Evolutionary conservation across 2,329 filamentous ascomycete genomes (phyloP).

Genomic region (Calonectria pteridis): DNA sequence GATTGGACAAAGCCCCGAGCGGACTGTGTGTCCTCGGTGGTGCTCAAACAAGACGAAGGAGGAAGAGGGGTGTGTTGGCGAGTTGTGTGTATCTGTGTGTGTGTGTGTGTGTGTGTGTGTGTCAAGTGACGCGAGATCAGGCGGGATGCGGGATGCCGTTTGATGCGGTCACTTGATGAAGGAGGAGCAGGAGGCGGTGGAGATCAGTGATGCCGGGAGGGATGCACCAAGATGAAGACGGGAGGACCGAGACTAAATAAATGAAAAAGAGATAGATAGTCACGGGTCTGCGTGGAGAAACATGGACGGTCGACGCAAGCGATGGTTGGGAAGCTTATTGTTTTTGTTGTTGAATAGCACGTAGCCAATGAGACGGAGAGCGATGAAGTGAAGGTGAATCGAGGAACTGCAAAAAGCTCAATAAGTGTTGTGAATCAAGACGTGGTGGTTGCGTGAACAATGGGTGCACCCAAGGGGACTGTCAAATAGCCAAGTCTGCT

Average conservation of each 20-base stretch:
- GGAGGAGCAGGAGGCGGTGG: background rate
- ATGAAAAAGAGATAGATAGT: background rate
- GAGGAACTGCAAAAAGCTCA: background rate
- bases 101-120: background rate
- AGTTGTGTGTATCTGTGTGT: background rate
- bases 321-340: background rate
- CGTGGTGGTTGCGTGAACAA: background rate
- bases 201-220: background rate
- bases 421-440: background rate
- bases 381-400: background rate
- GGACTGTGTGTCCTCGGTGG: background rate
- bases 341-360: background rate
- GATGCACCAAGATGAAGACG: background rate
- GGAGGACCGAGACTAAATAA: background rate
- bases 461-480: background rate
- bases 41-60: background rate
- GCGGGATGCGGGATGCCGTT: background rate
- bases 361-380: background rate
- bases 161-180: background rate
- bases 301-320: too few species aligned
- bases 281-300: background rate
- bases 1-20: background rate
- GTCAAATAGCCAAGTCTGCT: background rate
- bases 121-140: background rate
- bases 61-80: background rate